These are phyloP conservation scores for Aspergillus bombycis DNA, from an alignment of 2,329 filamentous ascomycete species.

Conservation along the genomic window DNA sequence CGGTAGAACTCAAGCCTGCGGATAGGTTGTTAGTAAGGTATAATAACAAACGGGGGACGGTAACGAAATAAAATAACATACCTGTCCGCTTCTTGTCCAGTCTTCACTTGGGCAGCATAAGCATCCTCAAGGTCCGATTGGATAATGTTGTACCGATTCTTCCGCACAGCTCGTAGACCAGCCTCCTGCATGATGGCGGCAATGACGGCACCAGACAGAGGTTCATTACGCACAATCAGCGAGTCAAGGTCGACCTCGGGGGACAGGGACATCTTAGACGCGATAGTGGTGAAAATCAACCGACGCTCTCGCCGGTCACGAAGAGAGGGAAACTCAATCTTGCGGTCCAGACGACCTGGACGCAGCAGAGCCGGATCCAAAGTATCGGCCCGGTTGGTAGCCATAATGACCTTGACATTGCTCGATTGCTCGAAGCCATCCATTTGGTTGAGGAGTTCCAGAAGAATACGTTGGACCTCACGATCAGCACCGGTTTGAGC, in stretches of 20 bases:
- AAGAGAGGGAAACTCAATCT: conserved; percentile 98
- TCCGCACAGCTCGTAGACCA: conserved; percentile 87
- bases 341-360: conserved; percentile 92
- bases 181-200: conserved; percentile 99
- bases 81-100: conserved; percentile 68
- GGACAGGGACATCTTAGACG: conserved; percentile 92
- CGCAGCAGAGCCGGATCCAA: conserved; percentile 92
- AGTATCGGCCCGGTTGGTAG: conserved; percentile 96
- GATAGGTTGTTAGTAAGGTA: conserved; percentile 48
- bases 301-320: conserved; percentile 92
- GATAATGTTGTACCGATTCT: conserved; percentile 99
- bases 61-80: conserved; percentile 30
- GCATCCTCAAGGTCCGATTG: conserved; percentile 96
- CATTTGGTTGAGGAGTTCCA: conserved; percentile 99
- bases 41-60: conserved; percentile 12
- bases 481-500: conserved; percentile 96
- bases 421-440: conserved; percentile 98
- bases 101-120: conserved; percentile 96
- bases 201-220: conserved; percentile 91
- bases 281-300: conserved; percentile 97
- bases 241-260: conserved; percentile 96
- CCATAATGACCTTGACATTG: conserved; percentile 99
- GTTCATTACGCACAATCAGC: conserved; percentile 94
- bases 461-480: conserved; percentile 96
- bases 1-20: conserved; percentile 93